phyloP scores from a whole-genome alignment of 1,139 yeast genomes.

The Geotrichum restrictum region DNA sequence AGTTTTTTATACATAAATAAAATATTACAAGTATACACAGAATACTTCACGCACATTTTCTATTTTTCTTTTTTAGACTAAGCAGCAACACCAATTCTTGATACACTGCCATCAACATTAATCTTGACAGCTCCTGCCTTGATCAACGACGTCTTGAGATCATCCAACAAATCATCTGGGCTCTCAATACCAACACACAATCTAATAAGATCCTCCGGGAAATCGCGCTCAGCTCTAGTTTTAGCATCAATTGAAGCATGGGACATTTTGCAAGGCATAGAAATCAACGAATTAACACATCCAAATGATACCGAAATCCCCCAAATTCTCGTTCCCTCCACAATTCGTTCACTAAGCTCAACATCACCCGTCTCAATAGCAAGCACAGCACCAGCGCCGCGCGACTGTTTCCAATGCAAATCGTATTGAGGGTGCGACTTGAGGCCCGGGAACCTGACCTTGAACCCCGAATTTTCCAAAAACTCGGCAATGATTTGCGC shows the following conservation, averaged over 20 bases:
- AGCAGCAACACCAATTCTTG: conserved; percentile 1
- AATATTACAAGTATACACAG: too few relatives aligned
- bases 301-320: conserved; percentile 94
- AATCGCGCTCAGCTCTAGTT: conserved; percentile 77
- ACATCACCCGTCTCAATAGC: conserved; percentile 82
- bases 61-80: too few relatives aligned
- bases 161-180: conserved; percentile 59
- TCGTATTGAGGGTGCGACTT: conserved; percentile 76
- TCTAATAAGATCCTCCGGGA: conserved; percentile 87
- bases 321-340: conserved; percentile 70
- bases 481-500: conserved; percentile 71
- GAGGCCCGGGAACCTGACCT: conserved; percentile 82
- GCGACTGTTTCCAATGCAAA: conserved; percentile 69
- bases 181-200: conserved; percentile 85
- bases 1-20: too few relatives aligned
- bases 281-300: conserved; percentile 83
- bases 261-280: conserved; percentile 92
- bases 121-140: conserved; percentile 31
- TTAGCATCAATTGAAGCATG: conserved; percentile 93
- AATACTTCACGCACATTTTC: too few relatives aligned
- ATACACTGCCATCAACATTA: conserved; percentile 18
- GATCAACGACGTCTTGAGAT: conserved; percentile 57
- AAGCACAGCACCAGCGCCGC: conserved; percentile 86
- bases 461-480: conserved; percentile 54
- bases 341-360: conserved; percentile 63